A percentile compares a stretch with the other conserved stretches of the same genome.
Conservation (phyloP, 352 stramenopile species). For the Achlya hypogyna region DNA sequence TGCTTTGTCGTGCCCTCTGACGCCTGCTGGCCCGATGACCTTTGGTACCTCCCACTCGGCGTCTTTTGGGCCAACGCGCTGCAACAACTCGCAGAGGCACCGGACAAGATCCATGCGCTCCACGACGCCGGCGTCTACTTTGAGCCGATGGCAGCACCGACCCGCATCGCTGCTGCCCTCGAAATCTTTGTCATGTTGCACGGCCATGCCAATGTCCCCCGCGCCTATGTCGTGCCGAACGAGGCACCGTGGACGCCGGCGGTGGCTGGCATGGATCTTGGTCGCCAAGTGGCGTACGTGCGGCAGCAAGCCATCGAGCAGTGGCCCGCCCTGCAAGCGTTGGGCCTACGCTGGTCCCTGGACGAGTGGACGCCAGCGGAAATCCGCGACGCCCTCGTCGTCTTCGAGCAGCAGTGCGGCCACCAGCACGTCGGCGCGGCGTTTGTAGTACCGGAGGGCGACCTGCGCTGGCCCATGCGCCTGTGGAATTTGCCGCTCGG, state of each 20-base stretch:
- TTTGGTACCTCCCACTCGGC: not conserved
- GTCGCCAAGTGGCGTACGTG: not conserved
- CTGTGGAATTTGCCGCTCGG: not conserved
- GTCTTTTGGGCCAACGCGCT: not conserved
- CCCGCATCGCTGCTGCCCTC: not conserved
- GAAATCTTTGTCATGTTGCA: not conserved
- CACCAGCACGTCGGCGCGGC: not conserved
- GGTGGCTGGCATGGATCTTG: not conserved
- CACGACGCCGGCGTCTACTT: not conserved
- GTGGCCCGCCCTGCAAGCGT: not conserved
- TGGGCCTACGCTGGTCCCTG: not conserved
- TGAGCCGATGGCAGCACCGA: not conserved
- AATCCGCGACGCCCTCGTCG: not conserved
- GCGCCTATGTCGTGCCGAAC: not conserved
- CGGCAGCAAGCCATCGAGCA: not conserved
- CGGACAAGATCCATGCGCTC: not conserved
- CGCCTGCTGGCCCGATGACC: not conserved
- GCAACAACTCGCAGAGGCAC: not conserved
- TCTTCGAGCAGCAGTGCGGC: not conserved
- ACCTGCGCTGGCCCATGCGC: not conserved
- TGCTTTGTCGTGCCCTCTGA: not conserved
- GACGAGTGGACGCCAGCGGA: not conserved
- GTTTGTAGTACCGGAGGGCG: not conserved
- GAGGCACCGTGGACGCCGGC: not conserved
- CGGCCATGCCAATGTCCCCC: not conserved